Base-by-base conservation (phyloP, 768 basidiomycete genomes). In the Suillus clintonianus region DNA sequence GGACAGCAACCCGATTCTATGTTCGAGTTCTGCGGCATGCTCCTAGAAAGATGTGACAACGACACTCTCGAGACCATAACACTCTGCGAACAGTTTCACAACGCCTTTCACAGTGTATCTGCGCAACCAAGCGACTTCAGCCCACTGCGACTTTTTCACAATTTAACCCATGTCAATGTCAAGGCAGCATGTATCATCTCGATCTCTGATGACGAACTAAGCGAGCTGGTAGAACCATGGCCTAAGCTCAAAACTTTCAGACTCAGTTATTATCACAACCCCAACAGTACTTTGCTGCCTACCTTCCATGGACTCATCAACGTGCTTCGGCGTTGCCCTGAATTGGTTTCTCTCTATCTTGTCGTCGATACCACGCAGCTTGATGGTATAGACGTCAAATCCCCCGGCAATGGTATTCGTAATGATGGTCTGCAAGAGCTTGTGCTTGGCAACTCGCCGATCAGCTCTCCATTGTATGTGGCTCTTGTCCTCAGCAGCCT, bases 401-500 rank as follows among this genome's bases (percentile, higher is more conserved):
- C 24, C 19, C 56, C 37, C 22, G 37, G 37, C 5, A 56, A 39
- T 41, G 22, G 37, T 1, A 10, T 62, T 0, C 10, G 39, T 10
- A 11, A 24, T 15, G 9, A 8, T 17, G n/a, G 42, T 7, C 9
- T 41, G 15, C 32, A 5, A 22, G 10, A 34, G 0, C 74, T 75
- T 5, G 62, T 62, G 17, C 62, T 73, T 5, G 72, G 72, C 7
- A 73, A 73, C 14, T 69, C 74, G 0, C 64, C 57, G 0, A 61
- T 73, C 19, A 13, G 19, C 10, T 60, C 62, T 0, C 71, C 66
- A 10, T 1, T 24, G 13, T 10, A 43, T 4, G 64, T 75, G 36
- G 67, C 74, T 1, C 45, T 45, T 13, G 19, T 63, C 3, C 32
- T 73, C 13, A 64, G 34, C 27, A 1, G 0, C 5, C 66, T 75